Base-by-base conservation (phyloP, 192 early-diverging fungal species). In the Dispira simplex region DNA sequence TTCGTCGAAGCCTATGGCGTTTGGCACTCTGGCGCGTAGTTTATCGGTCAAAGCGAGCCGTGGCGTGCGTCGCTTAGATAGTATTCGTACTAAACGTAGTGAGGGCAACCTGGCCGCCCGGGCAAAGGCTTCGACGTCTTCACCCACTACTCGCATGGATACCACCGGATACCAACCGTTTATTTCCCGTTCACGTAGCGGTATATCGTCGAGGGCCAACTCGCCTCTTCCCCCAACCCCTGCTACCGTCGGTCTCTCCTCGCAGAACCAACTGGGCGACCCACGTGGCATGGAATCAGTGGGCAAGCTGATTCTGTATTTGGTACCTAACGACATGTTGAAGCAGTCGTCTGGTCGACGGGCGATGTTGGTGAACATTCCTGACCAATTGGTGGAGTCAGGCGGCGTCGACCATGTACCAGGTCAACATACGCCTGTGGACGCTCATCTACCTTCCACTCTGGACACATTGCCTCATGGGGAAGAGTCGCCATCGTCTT, bases 331-430 rank as follows among this genome's bases (percentile, higher is more conserved):
- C 1, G 58, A 60, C 14, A 60, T 60, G 58, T 60, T 60, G 11
- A 44, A n/a, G 10, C 58, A 60, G 39, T 39, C 32, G 6, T 43
- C 25, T 2, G 3, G 58, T 21, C 58, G 58, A 18, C 32, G 44
- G 9, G 58, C 58, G 18, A 60, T 60, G 58, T 21, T 60, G 32
- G n/a, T 60, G 58, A 60, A 12, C 21, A 43, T 60, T 44, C 58
- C 58, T 27, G 21, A 16, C 18, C 58, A 60, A 21, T 21, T 60
- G 5, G 21, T 60, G 5, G 58, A 60, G 2, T 60, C 58, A 18
- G 58, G 39, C 27, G 12, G 11, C 39, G 27, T 39, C 3, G 32
- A 39, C 32, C 6, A 39, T 39, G 32, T 39, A 39, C 6, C 32
- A 6, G 32, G 32, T 4, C 32, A 39, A 39, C 32, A 39, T 6